Percentiles rank a stretch among this genome's conserved stretches.
Conservation (phyloP, 1,284 basidiomycete species). For the Sporisorium iseilematis-ciliati region DNA sequence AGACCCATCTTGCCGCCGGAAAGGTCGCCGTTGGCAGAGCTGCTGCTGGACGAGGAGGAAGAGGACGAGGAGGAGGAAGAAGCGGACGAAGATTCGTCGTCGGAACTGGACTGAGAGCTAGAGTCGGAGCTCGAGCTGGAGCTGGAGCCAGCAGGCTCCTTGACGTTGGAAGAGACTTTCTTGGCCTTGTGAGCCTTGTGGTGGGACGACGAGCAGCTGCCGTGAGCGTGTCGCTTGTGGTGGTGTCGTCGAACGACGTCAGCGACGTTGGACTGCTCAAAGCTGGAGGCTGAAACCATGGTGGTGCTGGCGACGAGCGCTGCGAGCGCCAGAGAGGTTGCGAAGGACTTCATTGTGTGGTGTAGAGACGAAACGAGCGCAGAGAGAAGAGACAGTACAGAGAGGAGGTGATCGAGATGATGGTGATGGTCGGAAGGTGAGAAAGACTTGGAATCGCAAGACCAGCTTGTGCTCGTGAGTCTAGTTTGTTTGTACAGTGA, state of each 20-base stretch:
- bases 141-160: neutral
- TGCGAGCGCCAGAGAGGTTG: slow-evolving; percentile 32
- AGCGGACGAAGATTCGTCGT: slow-evolving; percentile 12
- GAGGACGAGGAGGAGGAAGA: slow-evolving; percentile 27
- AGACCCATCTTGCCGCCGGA: slow-evolving; percentile 58
- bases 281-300: slow-evolving; percentile 41
- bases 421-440: slow-evolving; percentile 4
- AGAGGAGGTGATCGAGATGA: neutral
- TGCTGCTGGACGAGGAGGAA: slow-evolving; percentile 28
- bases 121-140: slow-evolving; percentile 9
- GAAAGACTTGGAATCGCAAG: slow-evolving; percentile 13
- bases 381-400: slow-evolving; percentile 1
- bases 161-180: slow-evolving; percentile 15
- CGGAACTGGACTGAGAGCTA: slow-evolving; percentile 7
- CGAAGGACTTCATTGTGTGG: slow-evolving; percentile 44
- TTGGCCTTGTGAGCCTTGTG: slow-evolving; percentile 22
- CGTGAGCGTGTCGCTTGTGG: slow-evolving; percentile 25
- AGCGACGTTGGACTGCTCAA: slow-evolving; percentile 27
- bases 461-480: slow-evolving; percentile 28
- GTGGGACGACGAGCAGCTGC: slow-evolving; percentile 28
- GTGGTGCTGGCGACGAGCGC: slow-evolving; percentile 45
- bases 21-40: slow-evolving; percentile 14
- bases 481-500: neutral
- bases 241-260: slow-evolving; percentile 34
- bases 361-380: neutral